Percentiles rank a stretch among this genome's conserved stretches.
phyloP scores from a whole-genome alignment of 2,329 filamentous ascomycete genomes.

The Fusarium equiseti region DNA sequence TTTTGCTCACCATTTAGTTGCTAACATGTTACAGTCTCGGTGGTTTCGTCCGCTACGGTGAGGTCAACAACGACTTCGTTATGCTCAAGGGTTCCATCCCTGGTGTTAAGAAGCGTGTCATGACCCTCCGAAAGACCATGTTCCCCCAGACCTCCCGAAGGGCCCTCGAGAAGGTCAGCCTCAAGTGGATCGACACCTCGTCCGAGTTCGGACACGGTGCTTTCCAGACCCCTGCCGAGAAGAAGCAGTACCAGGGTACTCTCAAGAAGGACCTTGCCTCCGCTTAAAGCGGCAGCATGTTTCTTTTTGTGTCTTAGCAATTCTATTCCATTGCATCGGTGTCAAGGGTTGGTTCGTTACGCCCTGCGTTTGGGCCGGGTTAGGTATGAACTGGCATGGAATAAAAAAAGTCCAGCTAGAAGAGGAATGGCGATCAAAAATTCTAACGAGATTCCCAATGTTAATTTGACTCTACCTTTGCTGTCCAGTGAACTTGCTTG shows the following conservation, averaged over 20 bases:
- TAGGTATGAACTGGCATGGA: conserved; percentile 54
- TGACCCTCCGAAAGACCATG: conserved; percentile 99
- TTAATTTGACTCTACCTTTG: conserved; percentile 45
- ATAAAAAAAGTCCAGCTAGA: conserved; percentile 53
- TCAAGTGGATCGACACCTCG: conserved; percentile 99
- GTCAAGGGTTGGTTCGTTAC: conserved; percentile 62
- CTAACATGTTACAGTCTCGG: conserved; percentile 76
- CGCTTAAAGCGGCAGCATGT: conserved; percentile 56
- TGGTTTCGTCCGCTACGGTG: conserved; percentile 99
- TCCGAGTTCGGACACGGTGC: conserved; percentile 99
- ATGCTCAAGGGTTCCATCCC: conserved; percentile 98
- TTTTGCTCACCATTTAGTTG: not conserved
- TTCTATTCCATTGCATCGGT: conserved; percentile 63
- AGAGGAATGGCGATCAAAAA: conserved; percentile 51
- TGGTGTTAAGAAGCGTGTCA: conserved; percentile 99
- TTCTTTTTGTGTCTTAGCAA: conserved; percentile 59
- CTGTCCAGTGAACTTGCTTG: conserved; percentile 15
- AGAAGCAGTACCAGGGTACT: conserved; percentile 96
- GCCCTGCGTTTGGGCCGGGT: conserved; percentile 54
- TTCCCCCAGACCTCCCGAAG: conserved; percentile 96
- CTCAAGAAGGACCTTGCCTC: conserved; percentile 94
- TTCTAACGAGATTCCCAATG: conserved; percentile 53
- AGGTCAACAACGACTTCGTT: conserved; percentile 99
- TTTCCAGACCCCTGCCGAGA: conserved; percentile 98
- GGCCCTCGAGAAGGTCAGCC: conserved; percentile 98